Evolutionary conservation across 129 eudicot genomes (phyloP).

Genomic region (Escallonia rubra): DNA sequence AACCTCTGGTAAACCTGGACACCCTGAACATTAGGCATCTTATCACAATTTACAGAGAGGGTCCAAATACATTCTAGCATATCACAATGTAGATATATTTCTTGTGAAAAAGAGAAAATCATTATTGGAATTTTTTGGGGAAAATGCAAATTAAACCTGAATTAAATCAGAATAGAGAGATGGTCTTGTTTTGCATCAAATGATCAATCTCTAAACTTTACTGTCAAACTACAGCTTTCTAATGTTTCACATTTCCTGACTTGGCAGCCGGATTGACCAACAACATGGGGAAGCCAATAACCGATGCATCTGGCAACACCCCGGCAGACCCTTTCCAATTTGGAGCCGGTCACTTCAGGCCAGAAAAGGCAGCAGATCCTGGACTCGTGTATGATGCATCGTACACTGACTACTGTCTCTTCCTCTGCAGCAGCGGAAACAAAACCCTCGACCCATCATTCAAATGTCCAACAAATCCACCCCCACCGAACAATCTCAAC

Average conservation of each 20-base stretch:
- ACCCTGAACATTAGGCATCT: no score
- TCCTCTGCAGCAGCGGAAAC: constrained; percentile 47
- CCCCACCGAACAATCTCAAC: constrained; percentile 48
- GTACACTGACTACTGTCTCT: constrained; percentile 62
- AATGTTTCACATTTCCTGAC: neutral
- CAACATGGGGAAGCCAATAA: constrained; percentile 51
- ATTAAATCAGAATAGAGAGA: no score
- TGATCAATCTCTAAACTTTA: no score
- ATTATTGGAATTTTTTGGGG: no score
- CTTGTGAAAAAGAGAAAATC: no score
- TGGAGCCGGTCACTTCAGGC: constrained; percentile 86
- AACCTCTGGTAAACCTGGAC: constrained; percentile 32
- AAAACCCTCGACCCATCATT: constrained; percentile 25
- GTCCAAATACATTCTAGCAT: no score
- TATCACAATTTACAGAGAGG: no score
- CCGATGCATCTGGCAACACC: constrained; percentile 54
- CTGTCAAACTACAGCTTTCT: neutral
- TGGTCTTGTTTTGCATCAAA: no score
- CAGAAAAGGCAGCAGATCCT: constrained; percentile 84
- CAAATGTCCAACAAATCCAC: constrained; percentile 55
- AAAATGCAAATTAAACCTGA: no score
- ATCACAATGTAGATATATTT: no score
- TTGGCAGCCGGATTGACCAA: constrained; percentile 56
- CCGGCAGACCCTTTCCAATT: constrained; percentile 79
- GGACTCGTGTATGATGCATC: constrained; percentile 89